phyloP scores from a whole-genome alignment of 2,329 filamentous ascomycete genomes.

The Blastomyces gilchristii region DNA sequence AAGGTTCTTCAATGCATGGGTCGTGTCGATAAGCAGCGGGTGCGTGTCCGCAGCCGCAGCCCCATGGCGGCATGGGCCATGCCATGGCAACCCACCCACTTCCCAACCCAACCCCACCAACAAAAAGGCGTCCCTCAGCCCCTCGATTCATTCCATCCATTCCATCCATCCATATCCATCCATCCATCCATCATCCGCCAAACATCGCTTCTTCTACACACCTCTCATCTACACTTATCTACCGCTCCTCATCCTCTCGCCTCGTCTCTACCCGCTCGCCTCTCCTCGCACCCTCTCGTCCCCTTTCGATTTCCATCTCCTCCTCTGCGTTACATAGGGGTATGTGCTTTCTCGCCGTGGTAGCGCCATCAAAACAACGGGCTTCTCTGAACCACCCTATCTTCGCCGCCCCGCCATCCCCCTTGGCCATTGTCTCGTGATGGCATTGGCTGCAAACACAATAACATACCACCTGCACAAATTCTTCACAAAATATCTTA shows the following conservation, averaged over 20 bases:
- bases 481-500: neutral
- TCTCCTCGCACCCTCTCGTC: too few species aligned
- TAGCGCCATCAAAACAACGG: neutral
- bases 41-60: neutral
- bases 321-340: neutral
- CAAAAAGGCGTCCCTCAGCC: neutral
- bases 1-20: neutral
- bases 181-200: neutral
- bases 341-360: neutral
- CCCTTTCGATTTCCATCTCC: neutral
- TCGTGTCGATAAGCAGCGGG: neutral
- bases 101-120: neutral
- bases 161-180: too few species aligned
- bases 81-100: too few species aligned
- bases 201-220: neutral
- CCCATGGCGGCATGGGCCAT: too few species aligned
- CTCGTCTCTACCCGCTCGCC: neutral
- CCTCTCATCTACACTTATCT: neutral
- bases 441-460: neutral
- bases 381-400: neutral
- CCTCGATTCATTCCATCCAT: neutral
- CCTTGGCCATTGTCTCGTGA: neutral
- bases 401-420: neutral
- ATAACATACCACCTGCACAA: neutral
- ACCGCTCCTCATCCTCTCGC: neutral